These are phyloP conservation scores for Fomitopsis palustris DNA, from an alignment of 1,284 basidiomycete species.

Conservation along the genomic window DNA sequence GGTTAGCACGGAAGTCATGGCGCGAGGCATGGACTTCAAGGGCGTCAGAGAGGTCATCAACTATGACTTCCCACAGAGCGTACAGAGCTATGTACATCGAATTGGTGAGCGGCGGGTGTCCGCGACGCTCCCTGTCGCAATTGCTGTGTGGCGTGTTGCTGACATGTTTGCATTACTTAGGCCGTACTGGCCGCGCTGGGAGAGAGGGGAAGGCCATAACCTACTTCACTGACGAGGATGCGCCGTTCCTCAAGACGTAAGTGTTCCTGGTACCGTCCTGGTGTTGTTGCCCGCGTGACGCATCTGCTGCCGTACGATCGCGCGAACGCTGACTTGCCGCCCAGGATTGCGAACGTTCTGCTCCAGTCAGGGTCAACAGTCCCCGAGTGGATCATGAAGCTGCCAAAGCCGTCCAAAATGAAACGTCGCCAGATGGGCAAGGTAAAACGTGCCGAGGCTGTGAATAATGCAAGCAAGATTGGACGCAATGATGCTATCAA, in stretches of 20 bases:
- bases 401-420: conserved; percentile 88
- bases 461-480: conserved; percentile 72
- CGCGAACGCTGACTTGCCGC: conserved; percentile 4
- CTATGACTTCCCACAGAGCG: conserved; percentile 92
- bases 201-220: conserved; percentile 90
- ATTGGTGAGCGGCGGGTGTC: conserved; percentile 58
- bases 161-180: conserved; percentile 23
- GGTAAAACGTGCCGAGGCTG: conserved; percentile 73
- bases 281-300: not conserved
- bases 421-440: conserved; percentile 84
- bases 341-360: conserved; percentile 89
- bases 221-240: conserved; percentile 94
- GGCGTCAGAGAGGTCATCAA: conserved; percentile 95
- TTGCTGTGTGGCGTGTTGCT: not conserved
- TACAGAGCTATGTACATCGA: conserved; percentile 94
- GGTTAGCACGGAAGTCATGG: conserved; percentile 93
- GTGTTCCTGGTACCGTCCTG: conserved; percentile 26
- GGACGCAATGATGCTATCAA: conserved; percentile 71
- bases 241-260: conserved; percentile 86
- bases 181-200: conserved; percentile 93
- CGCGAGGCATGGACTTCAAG: conserved; percentile 96
- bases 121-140: not conserved
- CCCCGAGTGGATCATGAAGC: conserved; percentile 86
- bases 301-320: not conserved
- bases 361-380: conserved; percentile 86